Evolutionary conservation across 495 filamentous ascomycete species (phyloP).

Genomic region (Penicillium samsonianum): DNA sequence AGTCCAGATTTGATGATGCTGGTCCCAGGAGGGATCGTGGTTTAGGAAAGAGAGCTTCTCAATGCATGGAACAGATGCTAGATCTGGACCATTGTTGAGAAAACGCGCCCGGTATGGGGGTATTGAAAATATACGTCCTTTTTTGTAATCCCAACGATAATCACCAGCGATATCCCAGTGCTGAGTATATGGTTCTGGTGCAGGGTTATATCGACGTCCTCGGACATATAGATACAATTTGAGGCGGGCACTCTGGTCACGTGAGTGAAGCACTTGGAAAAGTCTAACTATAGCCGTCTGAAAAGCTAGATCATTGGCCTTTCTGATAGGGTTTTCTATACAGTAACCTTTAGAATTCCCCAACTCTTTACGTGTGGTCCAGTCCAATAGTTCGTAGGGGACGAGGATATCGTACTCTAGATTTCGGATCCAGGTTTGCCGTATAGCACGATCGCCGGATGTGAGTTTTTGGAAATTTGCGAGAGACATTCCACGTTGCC

Average conservation of each 20-base stretch:
- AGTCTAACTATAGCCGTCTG: neutral
- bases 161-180: neutral
- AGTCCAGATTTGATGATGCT: neutral
- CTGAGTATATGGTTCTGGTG: neutral
- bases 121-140: neutral
- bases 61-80: neutral
- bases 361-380: conserved; percentile 3
- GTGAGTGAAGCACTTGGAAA: neutral
- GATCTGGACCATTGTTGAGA: neutral
- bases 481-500: neutral
- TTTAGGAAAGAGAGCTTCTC: neutral
- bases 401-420: neutral
- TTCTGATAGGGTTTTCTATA: neutral
- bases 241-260: neutral
- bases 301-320: conserved; percentile 1
- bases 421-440: neutral
- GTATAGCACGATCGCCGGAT: conserved; percentile 1
- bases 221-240: neutral
- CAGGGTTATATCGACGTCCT: neutral
- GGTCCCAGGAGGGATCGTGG: neutral
- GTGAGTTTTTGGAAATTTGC: neutral
- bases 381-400: conserved; percentile 1
- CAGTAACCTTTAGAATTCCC: neutral
- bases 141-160: neutral
- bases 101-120: neutral